Evolutionary conservation across 2,329 filamentous ascomycete genomes (phyloP), one percentile per base, ranked within the genome.

Genomic region (Xylaria hypoxylon): DNA sequence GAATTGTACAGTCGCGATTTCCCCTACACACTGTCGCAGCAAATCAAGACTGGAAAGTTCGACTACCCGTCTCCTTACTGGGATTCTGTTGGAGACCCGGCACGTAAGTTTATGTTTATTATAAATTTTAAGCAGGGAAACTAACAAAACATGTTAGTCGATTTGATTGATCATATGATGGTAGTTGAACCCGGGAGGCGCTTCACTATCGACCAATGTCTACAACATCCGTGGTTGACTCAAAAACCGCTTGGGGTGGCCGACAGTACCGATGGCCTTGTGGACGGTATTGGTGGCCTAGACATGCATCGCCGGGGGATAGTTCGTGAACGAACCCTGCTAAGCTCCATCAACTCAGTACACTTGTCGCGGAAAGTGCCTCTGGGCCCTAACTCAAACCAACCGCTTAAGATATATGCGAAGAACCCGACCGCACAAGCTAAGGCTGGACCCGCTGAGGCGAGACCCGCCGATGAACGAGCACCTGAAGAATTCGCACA

Each of bases 21-120:
- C 71, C 96, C 96, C 2, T 97, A 93, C 77, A 93, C 87, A 0
- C 84, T 98, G 50, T 92, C 91, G 1, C 91, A 97, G 73, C 94
- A 98, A 81, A 98, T 97, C 80, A 94, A 92, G 78, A 87, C 88
- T 78, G 96, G 93, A 17, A 87, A 89, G 22, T 99, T 97, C 76
- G 92, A 97, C 79, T 99, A 97, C 75, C 95, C 96, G 0, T 96
- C 93, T 1, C 96, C 96, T 0, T 98, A 98, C 79, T 99, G 94
- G 94, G 93, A 97, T 78, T 88, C 89, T 2, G 89, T 97, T 33
- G 90, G 92, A 74, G 94, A 98, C 71, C 87, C 91, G 61, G 96
- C 95, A 7, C 84, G 86, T 88, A 80, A 81, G 86, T 79, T 45
- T 5, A 35, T n/a, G 33, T 5, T 11, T 24, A 2, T 50, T 4